A percentile compares a stretch with the other conserved stretches of the same genome.
Evolutionary conservation across 2,329 filamentous ascomycete species (phyloP).

Genomic region (Chaetomiaceae sp.): DNA sequence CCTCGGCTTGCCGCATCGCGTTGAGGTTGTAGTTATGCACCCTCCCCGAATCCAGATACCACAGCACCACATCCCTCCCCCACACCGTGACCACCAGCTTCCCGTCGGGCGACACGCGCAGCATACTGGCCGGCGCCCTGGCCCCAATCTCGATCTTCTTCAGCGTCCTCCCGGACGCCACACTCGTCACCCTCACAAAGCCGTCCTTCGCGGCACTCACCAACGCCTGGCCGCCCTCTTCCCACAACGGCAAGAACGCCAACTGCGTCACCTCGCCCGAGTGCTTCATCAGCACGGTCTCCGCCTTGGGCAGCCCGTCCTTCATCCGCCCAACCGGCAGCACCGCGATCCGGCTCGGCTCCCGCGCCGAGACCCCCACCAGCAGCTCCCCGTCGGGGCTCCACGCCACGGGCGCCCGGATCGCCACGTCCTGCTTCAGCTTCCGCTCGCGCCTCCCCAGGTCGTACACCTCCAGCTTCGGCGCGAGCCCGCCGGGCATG

Average conservation of each 20-base stretch:
- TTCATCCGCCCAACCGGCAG: background rate
- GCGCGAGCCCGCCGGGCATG: background rate
- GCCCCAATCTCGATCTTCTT: constrained; percentile 33
- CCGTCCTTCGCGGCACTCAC: constrained; percentile 38
- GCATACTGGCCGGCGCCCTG: constrained; percentile 27
- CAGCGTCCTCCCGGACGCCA: constrained; percentile 33
- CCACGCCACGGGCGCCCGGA: constrained; percentile 20
- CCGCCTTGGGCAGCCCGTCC: background rate
- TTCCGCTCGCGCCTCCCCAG: background rate
- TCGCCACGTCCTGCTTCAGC: constrained; percentile 11
- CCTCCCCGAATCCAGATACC: constrained; percentile 33
- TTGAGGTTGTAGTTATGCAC: constrained; percentile 36
- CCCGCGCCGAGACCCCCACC: constrained; percentile 11
- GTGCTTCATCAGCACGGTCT: constrained; percentile 27
- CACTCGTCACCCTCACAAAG: constrained; percentile 36
- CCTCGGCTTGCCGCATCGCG: constrained; percentile 33
- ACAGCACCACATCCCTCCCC: constrained; percentile 37
- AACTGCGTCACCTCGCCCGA: constrained; percentile 37
- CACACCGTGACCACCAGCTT: constrained; percentile 36
- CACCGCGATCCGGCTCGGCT: constrained; percentile 16
- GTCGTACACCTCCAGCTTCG: constrained; percentile 17
- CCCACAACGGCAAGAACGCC: constrained; percentile 30
- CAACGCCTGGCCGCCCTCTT: constrained; percentile 25
- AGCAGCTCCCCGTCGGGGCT: constrained; percentile 17
- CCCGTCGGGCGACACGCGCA: constrained; percentile 35